These are phyloP conservation scores for Cordyceps militaris DNA, from an alignment of 2,329 filamentous ascomycete genomes.

Conservation along the genomic window DNA sequence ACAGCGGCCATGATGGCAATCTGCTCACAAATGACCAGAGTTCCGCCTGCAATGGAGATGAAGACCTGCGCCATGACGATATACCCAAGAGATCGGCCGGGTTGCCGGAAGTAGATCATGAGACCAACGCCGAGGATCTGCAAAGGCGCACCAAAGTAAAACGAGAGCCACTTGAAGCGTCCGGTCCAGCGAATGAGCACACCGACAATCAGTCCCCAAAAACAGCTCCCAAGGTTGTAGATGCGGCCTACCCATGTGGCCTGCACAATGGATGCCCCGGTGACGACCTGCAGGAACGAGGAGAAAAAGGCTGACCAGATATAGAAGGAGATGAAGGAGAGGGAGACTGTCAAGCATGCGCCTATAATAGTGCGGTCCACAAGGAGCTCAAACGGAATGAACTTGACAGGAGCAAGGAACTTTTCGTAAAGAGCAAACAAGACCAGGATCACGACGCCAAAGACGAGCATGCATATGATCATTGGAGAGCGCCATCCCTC, in stretches of 20 bases:
- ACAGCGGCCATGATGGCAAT: slow-evolving; percentile 52
- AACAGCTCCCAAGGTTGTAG: slow-evolving; percentile 43
- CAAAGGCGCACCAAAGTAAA: slow-evolving; percentile 24
- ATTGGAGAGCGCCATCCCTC: slow-evolving; percentile 42
- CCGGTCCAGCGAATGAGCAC: slow-evolving; percentile 38
- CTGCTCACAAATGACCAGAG: slow-evolving; percentile 50
- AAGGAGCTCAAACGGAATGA: slow-evolving; percentile 48
- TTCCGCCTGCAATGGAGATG: slow-evolving; percentile 50
- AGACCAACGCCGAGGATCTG: slow-evolving; percentile 31
- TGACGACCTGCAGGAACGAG: slow-evolving; percentile 49
- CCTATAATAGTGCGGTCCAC: slow-evolving; percentile 45
- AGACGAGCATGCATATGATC: slow-evolving; percentile 53
- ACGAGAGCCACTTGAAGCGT: slow-evolving; percentile 41
- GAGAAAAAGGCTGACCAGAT: slow-evolving; percentile 48
- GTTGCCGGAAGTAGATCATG: slow-evolving; percentile 36
- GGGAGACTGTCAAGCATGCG: slow-evolving; percentile 37
- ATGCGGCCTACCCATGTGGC: slow-evolving; percentile 43
- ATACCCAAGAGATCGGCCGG: slow-evolving; percentile 44
- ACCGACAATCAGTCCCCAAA: slow-evolving; percentile 43
- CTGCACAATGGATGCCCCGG: slow-evolving; percentile 33
- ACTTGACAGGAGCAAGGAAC: slow-evolving; percentile 48
- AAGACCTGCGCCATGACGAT: slow-evolving; percentile 55
- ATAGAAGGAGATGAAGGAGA: slow-evolving; percentile 44
- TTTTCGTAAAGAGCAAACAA: slow-evolving; percentile 51
- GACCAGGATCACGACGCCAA: slow-evolving; percentile 52